Evolutionary conservation across 192 early-diverging fungal species (phyloP).

Genomic region (Coemansia sp.): DNA sequence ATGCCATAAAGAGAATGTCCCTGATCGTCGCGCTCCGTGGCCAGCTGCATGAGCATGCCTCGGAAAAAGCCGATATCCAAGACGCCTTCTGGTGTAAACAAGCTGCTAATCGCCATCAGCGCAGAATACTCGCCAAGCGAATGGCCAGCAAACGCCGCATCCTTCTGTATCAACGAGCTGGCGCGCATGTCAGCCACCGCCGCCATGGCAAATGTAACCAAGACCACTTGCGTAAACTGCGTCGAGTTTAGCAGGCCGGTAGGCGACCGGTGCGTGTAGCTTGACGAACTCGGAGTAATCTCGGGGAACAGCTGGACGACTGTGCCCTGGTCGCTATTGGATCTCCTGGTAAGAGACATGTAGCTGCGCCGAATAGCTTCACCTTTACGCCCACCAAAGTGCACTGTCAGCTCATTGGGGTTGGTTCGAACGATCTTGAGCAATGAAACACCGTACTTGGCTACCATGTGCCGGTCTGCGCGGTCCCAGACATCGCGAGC

Average conservation of each 20-base stretch:
- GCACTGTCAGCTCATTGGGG: constrained; percentile 59
- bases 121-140: constrained; percentile 91
- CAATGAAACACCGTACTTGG: constrained; percentile 85
- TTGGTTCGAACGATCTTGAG: constrained; percentile 87
- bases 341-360: constrained; percentile 27
- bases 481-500: constrained; percentile 91
- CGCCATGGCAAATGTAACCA: constrained; percentile 83
- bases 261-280: constrained; percentile 79
- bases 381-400: constrained; percentile 85
- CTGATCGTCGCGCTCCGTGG: constrained; percentile 72
- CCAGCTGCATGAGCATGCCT: constrained; percentile 95
- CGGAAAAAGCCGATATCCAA: constrained; percentile 93
- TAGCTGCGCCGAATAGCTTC: constrained; percentile 78
- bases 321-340: neutral
- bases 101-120: constrained; percentile 74
- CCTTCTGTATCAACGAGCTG: constrained; percentile 75
- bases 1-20: constrained; percentile 91
- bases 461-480: constrained; percentile 82
- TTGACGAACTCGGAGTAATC: constrained; percentile 67
- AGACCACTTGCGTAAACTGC: constrained; percentile 89
- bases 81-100: constrained; percentile 74
- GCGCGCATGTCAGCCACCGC: constrained; percentile 83
- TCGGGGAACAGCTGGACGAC: constrained; percentile 18
- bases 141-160: constrained; percentile 87
- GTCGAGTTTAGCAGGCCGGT: constrained; percentile 84